Evolutionary conservation across 768 basidiomycete genomes (phyloP).

Genomic region (Crepidotus variabilis): DNA sequence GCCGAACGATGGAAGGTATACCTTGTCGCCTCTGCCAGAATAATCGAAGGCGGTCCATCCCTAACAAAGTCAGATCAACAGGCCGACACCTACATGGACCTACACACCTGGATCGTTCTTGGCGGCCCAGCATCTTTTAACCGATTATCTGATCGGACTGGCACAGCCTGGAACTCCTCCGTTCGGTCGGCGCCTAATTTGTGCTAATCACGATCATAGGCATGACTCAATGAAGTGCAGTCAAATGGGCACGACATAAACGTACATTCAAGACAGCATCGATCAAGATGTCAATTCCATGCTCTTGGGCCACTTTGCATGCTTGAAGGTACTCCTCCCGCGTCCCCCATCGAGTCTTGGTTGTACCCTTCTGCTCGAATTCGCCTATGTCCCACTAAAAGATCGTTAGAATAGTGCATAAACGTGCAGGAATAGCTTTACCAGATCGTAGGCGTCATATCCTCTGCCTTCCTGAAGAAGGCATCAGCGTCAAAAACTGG

Average conservation of each 20-base stretch:
- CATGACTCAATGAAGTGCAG: background rate
- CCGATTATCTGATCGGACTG: constrained; percentile 68
- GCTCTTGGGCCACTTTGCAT: constrained; percentile 60
- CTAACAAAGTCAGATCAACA: constrained; percentile 29
- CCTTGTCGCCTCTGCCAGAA: constrained; percentile 70
- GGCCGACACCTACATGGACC: background rate
- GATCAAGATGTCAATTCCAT: constrained; percentile 72
- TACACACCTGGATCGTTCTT: constrained; percentile 63
- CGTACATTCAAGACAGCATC: constrained; percentile 88
- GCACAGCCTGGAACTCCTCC: constrained; percentile 68
- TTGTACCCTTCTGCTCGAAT: constrained; percentile 70
- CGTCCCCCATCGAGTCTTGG: constrained; percentile 83
- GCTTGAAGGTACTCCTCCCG: constrained; percentile 74
- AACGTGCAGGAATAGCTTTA: constrained; percentile 25
- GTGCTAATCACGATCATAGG: constrained; percentile 43
- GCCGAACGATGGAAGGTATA: constrained; percentile 20
- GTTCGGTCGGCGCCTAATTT: constrained; percentile 80
- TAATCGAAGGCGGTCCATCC: constrained; percentile 89
- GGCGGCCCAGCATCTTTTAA: constrained; percentile 53
- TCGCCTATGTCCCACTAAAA: constrained; percentile 84
- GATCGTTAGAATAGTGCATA: background rate
- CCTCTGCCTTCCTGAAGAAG: constrained; percentile 59
- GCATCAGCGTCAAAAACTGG: background rate
- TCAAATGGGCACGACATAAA: background rate
- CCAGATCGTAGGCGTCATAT: constrained; percentile 85